Percentiles rank a stretch among this genome's conserved stretches.
phyloP scores from a whole-genome alignment of 2,329 filamentous ascomycete genomes.

The Neoscytalidium dimidiatum region DNA sequence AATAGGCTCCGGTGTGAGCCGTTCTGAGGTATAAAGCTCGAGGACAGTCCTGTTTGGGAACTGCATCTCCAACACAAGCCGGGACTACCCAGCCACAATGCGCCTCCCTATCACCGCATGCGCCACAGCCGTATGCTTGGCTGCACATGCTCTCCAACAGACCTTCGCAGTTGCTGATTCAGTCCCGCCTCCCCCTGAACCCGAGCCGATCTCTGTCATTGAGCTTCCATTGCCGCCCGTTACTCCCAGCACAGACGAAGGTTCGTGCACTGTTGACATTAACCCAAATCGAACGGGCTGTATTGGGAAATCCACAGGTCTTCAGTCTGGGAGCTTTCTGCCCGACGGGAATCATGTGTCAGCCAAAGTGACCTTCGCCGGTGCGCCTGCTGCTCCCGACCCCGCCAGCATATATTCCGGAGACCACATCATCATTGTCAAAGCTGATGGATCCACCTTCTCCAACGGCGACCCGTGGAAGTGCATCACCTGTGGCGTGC shows the following conservation, averaged over 20 bases:
- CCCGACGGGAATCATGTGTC: conserved; percentile 49
- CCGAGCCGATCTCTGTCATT: conserved; percentile 38
- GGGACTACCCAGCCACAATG: not conserved
- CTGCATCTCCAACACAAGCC: not conserved
- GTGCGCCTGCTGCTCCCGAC: conserved; percentile 44
- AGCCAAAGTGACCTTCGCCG: conserved; percentile 43
- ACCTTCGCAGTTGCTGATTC: not conserved
- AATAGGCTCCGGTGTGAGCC: not conserved
- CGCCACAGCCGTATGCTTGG: not conserved
- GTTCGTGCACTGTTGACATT: conserved; percentile 36
- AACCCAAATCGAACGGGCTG: conserved; percentile 44
- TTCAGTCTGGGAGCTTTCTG: conserved; percentile 39
- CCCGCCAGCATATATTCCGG: conserved; percentile 46
- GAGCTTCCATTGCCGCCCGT: conserved; percentile 44
- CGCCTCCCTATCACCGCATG: not conserved
- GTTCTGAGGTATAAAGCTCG: not conserved
- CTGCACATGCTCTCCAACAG: not conserved
- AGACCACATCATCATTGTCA: conserved; percentile 47
- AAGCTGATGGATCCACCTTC: conserved; percentile 44
- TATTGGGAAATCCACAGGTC: conserved; percentile 27
- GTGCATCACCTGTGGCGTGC: conserved; percentile 50
- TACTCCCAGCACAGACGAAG: conserved; percentile 25
- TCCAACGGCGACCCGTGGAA: conserved; percentile 51
- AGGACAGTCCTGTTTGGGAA: not conserved
- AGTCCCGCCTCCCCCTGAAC: conserved; percentile 20